Conservation (phyloP, 768 basidiomycete genomes). For the Rhodotorula babjevae region DNA sequence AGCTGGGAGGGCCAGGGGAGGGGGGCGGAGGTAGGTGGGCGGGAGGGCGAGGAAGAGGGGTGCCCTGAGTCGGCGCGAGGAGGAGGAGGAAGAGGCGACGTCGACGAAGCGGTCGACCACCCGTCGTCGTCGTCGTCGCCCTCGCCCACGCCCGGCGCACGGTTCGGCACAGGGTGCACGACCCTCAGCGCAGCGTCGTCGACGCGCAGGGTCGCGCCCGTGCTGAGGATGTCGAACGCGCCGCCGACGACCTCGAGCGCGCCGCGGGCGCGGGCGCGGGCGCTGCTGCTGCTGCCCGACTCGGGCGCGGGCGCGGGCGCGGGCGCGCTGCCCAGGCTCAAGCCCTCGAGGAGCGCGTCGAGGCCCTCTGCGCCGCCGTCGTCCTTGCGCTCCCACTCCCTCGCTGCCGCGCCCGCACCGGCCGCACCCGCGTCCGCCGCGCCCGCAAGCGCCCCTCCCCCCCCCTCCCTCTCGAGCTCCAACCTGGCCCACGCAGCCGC, state of each 20-base stretch:
- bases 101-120: conserved; percentile 2
- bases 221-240: conserved; percentile 40
- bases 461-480: no score
- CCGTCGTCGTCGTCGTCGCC: background rate
- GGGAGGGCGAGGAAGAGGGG: conserved; percentile 20
- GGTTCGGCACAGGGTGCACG: conserved; percentile 33
- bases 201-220: conserved; percentile 14
- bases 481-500: conserved; percentile 72
- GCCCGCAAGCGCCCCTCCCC: conserved; percentile 16
- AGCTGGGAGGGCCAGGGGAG: conserved; percentile 24
- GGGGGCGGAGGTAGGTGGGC: background rate
- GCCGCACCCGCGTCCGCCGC: conserved; percentile 55
- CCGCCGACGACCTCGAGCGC: conserved; percentile 5
- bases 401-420: conserved; percentile 3
- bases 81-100: conserved; percentile 51
- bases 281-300: background rate
- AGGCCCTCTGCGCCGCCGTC: conserved; percentile 6
- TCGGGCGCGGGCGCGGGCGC: background rate
- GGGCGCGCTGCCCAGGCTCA: background rate
- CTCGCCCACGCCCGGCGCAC: conserved; percentile 3
- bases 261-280: background rate
- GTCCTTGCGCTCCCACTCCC: conserved; percentile 46
- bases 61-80: conserved; percentile 48
- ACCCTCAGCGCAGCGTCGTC: conserved; percentile 31
- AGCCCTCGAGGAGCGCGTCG: conserved; percentile 2